Evolutionary conservation across 257 asterid genomes (phyloP), one percentile per base, ranked within the genome.

Genomic region (Craterostigma plantagineum): DNA sequence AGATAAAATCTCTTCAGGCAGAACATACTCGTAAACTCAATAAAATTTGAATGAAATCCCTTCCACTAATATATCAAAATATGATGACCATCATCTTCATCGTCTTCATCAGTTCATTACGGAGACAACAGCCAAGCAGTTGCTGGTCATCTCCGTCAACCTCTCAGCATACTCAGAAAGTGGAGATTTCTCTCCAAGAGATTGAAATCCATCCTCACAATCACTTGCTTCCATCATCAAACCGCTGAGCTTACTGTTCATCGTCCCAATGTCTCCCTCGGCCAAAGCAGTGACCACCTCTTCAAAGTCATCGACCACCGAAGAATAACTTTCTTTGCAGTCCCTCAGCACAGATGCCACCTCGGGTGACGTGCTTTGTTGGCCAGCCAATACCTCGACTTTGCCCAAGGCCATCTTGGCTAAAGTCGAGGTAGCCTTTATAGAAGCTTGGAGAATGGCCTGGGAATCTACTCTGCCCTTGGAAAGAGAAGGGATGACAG

Each of bases 131-230:
- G 85, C 74, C 35, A 71, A 62, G 41, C 64, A 62, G 17, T 68
- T 71, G 65, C 70, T 68, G 4, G 81, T 56, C 86, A 75, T 75
- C 34, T 62, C 52, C 0, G 55, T 56, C 54, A 75, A 44, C 62
- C 49, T 65, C 10, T 48, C 52, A 0, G 68, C 50, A 7, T 56
- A 41, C 0, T 1, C 18, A 4, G 50, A 9, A 9, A 71, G 1
- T 0, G 68, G 86, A 7, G 61, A 62, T 3, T 18, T 16, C 0
- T 4, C 16, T 30, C 44, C 3, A n/a, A 34, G 37, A 23, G 47
- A 17, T 42, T 57, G 4, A 16, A 71, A 51, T 36, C 14, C 68
- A 7, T 68, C 75, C 59, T 60, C 57, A 5, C 86, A 71, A 10
- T 63, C 77, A 3, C 54, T 58, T 1, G 56, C 23, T 8, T 47